Conservation (phyloP, 2,329 filamentous ascomycete species). For the Fusarium sarcochroum region DNA sequence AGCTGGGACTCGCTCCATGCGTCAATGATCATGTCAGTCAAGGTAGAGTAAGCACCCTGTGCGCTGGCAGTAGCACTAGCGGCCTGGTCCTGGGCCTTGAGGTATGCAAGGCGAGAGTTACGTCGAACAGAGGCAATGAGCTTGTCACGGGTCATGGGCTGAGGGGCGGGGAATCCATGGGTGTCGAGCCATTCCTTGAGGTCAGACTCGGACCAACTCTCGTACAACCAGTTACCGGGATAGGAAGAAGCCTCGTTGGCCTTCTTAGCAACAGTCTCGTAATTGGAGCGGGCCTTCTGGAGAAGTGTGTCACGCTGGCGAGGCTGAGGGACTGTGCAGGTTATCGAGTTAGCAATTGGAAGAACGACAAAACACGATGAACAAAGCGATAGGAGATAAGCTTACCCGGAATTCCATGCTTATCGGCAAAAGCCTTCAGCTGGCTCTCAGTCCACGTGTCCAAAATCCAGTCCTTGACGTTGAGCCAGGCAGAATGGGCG, state of each 20-base stretch:
- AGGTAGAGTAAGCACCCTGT: constrained; percentile 77
- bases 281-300: constrained; percentile 82
- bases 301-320: constrained; percentile 87
- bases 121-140: constrained; percentile 91
- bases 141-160: constrained; percentile 87
- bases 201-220: constrained; percentile 92
- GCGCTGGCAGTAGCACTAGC: constrained; percentile 74
- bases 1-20: constrained; percentile 90
- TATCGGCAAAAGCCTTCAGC: constrained; percentile 92
- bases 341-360: background rate
- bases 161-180: constrained; percentile 87
- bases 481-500: constrained; percentile 77
- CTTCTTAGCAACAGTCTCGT: constrained; percentile 82
- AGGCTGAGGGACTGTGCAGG: constrained; percentile 78
- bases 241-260: constrained; percentile 84
- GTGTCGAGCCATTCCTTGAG: constrained; percentile 94
- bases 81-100: constrained; percentile 74
- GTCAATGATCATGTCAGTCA: constrained; percentile 88
- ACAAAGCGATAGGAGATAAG: background rate
- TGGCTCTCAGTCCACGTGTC: constrained; percentile 96
- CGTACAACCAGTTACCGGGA: constrained; percentile 95
- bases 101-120: constrained; percentile 84
- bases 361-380: too few relatives aligned
- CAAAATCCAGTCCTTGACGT: constrained; percentile 91
- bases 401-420: constrained; percentile 81